phyloP scores from a whole-genome alignment of 1,284 basidiomycete genomes.

The Malassezia globosa region DNA sequence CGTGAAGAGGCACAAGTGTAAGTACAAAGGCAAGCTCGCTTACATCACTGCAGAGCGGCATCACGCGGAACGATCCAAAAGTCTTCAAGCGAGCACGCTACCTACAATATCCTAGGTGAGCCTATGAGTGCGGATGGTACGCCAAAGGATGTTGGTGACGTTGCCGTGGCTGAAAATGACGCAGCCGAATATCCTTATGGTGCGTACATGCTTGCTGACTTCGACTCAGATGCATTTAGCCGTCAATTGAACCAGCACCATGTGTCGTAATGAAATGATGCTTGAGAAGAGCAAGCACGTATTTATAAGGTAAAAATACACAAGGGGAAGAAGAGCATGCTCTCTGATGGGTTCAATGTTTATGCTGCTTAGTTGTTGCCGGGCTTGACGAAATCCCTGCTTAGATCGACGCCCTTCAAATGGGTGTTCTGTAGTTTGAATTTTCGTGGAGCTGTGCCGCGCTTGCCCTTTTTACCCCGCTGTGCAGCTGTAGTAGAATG shows the following conservation, averaged over 20 bases:
- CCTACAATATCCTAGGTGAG: conserved; percentile 25
- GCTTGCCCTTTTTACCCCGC: conserved; percentile 24
- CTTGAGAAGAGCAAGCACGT: conserved; percentile 1
- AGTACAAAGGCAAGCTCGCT: no score
- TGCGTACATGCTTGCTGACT: background rate
- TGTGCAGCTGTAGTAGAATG: conserved; percentile 20
- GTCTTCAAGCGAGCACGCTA: conserved; percentile 19
- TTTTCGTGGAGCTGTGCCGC: conserved; percentile 25
- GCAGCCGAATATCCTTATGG: conserved; percentile 36
- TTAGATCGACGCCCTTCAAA: conserved; percentile 66
- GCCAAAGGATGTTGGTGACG: conserved; percentile 20
- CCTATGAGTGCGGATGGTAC: conserved; percentile 27
- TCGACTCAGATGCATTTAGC: conserved; percentile 9
- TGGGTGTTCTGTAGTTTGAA: conserved; percentile 75
- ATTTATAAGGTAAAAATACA: background rate
- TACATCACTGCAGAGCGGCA: conserved; percentile 15
- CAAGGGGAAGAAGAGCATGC: no score
- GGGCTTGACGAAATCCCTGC: conserved; percentile 51
- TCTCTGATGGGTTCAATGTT: background rate
- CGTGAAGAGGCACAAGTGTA: background rate
- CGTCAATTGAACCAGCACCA: no score
- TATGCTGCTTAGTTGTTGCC: background rate
- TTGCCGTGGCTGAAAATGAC: conserved; percentile 25
- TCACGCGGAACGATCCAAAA: conserved; percentile 36
- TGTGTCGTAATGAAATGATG: no score